Percentiles rank a stretch among this genome's conserved stretches.
These are phyloP conservation scores for Cryptosporidium canis DNA, from an alignment of 169 alveolate genomes.

Conservation along the genomic window DNA sequence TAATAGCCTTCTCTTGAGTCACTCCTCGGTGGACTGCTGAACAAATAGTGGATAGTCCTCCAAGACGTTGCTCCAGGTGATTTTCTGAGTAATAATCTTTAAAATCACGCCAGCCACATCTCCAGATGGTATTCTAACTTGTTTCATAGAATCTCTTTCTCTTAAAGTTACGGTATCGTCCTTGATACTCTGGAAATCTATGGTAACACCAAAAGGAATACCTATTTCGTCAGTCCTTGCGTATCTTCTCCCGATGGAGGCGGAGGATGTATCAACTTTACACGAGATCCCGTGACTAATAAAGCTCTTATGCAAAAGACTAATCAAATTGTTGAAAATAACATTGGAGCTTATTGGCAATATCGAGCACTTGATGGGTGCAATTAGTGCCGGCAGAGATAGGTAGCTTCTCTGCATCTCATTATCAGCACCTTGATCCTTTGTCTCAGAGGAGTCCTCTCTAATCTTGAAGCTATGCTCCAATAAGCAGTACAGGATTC, in stretches of 20 bases:
- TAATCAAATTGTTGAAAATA: slow-evolving; percentile 79
- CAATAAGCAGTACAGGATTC: slow-evolving; percentile 92
- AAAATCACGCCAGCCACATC: slow-evolving; percentile 76
- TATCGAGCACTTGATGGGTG: slow-evolving; percentile 95
- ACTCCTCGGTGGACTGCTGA: slow-evolving; percentile 5
- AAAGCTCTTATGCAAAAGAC: slow-evolving; percentile 70
- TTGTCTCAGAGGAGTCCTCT: slow-evolving; percentile 73
- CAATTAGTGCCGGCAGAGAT: slow-evolving; percentile 91
- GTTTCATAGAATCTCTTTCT: slow-evolving; percentile 93
- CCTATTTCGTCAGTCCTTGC: slow-evolving; percentile 99
- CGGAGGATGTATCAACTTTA: slow-evolving; percentile 92
- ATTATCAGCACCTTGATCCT: slow-evolving; percentile 5
- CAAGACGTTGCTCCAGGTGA: slow-evolving; percentile 79
- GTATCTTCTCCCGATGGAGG: slow-evolving; percentile 93
- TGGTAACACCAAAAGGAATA: slow-evolving; percentile 96
- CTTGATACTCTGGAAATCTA: slow-evolving; percentile 92
- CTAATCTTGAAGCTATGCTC: slow-evolving; percentile 95
- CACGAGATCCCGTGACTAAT: slow-evolving; percentile 85
- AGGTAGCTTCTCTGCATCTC: slow-evolving; percentile 89
- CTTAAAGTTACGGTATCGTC: slow-evolving; percentile 95
- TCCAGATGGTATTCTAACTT: slow-evolving; percentile 87
- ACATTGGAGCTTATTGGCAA: slow-evolving; percentile 91
- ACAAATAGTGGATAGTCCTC: slow-evolving; percentile 30
- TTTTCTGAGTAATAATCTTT: slow-evolving; percentile 72
- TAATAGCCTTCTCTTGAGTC: not conserved